Evolutionary conservation across 345 rosid genomes (phyloP), one percentile per base, ranked within the genome.

Genomic region (rapeseed (Brassica napus)): DNA sequence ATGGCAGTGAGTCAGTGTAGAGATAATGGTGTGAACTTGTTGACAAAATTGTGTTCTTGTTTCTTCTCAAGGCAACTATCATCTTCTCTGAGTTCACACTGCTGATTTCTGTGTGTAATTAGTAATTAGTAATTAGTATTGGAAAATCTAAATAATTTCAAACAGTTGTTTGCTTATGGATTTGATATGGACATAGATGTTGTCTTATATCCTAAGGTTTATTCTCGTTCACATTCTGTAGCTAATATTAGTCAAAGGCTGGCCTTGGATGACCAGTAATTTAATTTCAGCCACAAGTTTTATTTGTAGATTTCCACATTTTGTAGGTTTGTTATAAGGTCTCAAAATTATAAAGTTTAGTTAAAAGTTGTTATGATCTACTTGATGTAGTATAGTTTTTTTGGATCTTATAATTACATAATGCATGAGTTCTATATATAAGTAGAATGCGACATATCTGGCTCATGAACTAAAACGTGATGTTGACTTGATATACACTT

Each of bases 141-240:
- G 7, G 18, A 44, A 23, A 15, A 30, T 6, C 52, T 44, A 15
- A 79, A 67, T 32, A 23, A 28, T 12, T 60, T 67, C 54, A 52
- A 26, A 73, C 65, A 67, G 78, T 68, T 79, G 58, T 44, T 63
- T 73, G 69, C 34, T 79, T 72, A 44, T 73, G 63, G 73, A 73
- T 79, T 60, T 68, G 70, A 63, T 64, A 18, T 44, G 62, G 47
- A 6, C 69, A 9, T 21, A 57, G 73, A n/a, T 60, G 28, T 4
- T 67, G 82, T 66, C 78, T 68, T 73, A 2, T 67, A 58, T 8
- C n/a, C 9, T n/a, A 55, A 9, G 21, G 8, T 63, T 12, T 71
- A 5, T 16, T 52, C 57, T 44, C 16, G 31, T 54, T 64, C 76
- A 77, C 66, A 77, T 28, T 54, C 28, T 64, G 71, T 62, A 61